These are phyloP conservation scores for Zarea fungicola DNA, from an alignment of 2,329 filamentous ascomycete genomes.

Conservation along the genomic window DNA sequence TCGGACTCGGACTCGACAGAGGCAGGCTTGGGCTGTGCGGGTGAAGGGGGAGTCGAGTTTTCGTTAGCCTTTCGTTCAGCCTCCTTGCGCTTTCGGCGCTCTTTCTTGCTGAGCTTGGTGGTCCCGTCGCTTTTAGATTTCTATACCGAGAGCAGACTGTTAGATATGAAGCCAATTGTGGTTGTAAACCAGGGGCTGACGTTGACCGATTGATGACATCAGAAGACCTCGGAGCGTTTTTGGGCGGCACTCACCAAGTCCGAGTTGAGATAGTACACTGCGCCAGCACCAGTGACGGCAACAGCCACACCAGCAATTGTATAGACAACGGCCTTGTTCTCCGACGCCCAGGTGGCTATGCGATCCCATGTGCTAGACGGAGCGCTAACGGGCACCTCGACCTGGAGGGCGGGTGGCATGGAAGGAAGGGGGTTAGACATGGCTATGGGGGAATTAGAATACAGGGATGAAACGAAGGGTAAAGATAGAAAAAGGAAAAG, in stretches of 20 bases:
- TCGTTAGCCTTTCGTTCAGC: slow-evolving; percentile 55
- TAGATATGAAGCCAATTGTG: slow-evolving; percentile 9
- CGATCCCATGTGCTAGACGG: slow-evolving; percentile 81
- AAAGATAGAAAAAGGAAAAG: slow-evolving; percentile 21
- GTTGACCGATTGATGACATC: slow-evolving; percentile 5
- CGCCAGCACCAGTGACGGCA: slow-evolving; percentile 84
- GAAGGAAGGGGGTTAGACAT: slow-evolving; percentile 45
- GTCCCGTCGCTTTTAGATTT: slow-evolving; percentile 41
- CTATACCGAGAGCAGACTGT: slow-evolving; percentile 21
- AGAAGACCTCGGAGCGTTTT: slow-evolving; percentile 17
- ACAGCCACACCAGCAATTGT: slow-evolving; percentile 93
- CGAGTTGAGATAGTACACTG: slow-evolving; percentile 79
- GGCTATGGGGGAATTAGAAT: slow-evolving; percentile 19
- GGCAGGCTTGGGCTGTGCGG: slow-evolving; percentile 43
- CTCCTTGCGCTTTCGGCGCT: slow-evolving; percentile 83
- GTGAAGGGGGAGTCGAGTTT: slow-evolving; percentile 31
- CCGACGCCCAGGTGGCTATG: slow-evolving; percentile 83
- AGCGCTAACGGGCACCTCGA: slow-evolving; percentile 45
- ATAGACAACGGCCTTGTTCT: slow-evolving; percentile 94
- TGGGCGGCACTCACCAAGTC: slow-evolving; percentile 44
- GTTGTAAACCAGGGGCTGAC: slow-evolving; percentile 10
- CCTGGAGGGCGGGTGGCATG: slow-evolving; percentile 37
- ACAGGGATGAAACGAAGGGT: slow-evolving; percentile 16
- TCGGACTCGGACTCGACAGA: slow-evolving; percentile 58
- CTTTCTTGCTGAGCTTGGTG: slow-evolving; percentile 83